phyloP scores from a whole-genome alignment of 192 early-diverging fungal genomes.

The Phycomyces blakesleeanus region DNA sequence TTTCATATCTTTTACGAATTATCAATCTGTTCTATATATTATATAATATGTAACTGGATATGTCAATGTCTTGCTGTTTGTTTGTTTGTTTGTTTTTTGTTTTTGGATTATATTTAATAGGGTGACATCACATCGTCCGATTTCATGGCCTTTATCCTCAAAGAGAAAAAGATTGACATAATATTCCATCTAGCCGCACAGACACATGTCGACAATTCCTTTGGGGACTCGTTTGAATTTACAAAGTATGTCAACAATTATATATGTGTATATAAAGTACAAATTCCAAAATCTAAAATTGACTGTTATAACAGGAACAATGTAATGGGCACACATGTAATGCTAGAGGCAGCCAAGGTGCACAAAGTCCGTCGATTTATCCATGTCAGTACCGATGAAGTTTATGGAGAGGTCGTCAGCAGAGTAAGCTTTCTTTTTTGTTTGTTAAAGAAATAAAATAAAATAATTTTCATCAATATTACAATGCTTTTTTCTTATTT shows the following conservation, averaged over 20 bases:
- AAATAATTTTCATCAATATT: too few relatives aligned
- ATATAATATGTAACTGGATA: too few relatives aligned
- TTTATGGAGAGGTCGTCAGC: conserved; percentile 70
- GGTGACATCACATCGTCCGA: conserved; percentile 66
- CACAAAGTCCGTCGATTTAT: conserved; percentile 60
- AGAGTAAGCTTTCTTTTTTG: too few relatives aligned
- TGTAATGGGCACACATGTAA: conserved; percentile 77
- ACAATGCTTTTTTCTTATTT: too few relatives aligned
- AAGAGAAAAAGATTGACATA: conserved; percentile 64
- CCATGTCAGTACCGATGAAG: conserved; percentile 80
- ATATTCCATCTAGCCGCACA: conserved; percentile 81
- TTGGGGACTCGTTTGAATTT: conserved; percentile 78
- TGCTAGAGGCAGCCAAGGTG: conserved; percentile 65
- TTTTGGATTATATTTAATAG: conserved; percentile 38
- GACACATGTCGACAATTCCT: conserved; percentile 82
- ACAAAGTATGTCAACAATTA: conserved; percentile 44
- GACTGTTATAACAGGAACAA: too few relatives aligned
- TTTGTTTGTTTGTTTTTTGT: too few relatives aligned
- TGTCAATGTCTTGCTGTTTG: too few relatives aligned
- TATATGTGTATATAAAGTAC: too few relatives aligned
- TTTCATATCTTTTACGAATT: too few relatives aligned
- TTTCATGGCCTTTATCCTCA: conserved; percentile 58
- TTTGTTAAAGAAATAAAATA: too few relatives aligned
- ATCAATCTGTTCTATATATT: not conserved
- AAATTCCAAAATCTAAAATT: too few relatives aligned